Evolutionary conservation across 2,329 filamentous ascomycete genomes (phyloP).

Genomic region (Calonectria leucothoes): DNA sequence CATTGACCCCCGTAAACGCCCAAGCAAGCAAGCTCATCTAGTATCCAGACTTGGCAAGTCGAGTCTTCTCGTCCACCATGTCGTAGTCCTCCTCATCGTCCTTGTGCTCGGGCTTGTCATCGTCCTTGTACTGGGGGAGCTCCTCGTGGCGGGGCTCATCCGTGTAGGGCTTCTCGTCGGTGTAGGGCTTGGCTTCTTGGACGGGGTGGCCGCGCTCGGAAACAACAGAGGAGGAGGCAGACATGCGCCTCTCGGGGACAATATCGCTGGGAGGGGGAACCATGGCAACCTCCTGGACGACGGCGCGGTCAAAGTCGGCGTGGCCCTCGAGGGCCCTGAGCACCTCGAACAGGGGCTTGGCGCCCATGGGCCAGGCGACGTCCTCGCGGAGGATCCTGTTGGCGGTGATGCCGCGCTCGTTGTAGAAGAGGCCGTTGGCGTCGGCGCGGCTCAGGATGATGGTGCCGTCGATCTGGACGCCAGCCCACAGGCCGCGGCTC

Average conservation of each 20-base stretch:
- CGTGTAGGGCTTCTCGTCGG: constrained; percentile 24
- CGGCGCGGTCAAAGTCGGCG: constrained; percentile 36
- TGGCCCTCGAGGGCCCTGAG: constrained; percentile 53
- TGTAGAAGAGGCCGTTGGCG: constrained; percentile 84
- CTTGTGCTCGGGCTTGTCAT: constrained; percentile 29
- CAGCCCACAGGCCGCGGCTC: constrained; percentile 81
- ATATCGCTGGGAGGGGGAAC: constrained; percentile 34
- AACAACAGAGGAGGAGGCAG: neutral
- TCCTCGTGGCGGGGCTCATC: constrained; percentile 36
- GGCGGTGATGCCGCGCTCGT: constrained; percentile 59
- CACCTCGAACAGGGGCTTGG: constrained; percentile 52
- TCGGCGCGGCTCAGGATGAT: constrained; percentile 80
- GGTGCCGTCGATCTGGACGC: constrained; percentile 84
- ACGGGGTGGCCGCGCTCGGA: neutral
- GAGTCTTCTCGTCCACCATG: constrained; percentile 42
- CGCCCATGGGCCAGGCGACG: constrained; percentile 54
- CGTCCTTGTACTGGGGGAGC: constrained; percentile 28
- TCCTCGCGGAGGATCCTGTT: constrained; percentile 50
- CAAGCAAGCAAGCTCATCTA: constrained; percentile 4
- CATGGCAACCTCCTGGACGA: constrained; percentile 43
- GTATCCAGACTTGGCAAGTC: constrained; percentile 38
- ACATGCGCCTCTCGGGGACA: constrained; percentile 45
- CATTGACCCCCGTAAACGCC: neutral
- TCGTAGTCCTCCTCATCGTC: constrained; percentile 35
- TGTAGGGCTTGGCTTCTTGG: constrained; percentile 18